Evolutionary conservation across 2,329 filamentous ascomycete genomes (phyloP).

Genomic region (Aspergillus ustus): DNA sequence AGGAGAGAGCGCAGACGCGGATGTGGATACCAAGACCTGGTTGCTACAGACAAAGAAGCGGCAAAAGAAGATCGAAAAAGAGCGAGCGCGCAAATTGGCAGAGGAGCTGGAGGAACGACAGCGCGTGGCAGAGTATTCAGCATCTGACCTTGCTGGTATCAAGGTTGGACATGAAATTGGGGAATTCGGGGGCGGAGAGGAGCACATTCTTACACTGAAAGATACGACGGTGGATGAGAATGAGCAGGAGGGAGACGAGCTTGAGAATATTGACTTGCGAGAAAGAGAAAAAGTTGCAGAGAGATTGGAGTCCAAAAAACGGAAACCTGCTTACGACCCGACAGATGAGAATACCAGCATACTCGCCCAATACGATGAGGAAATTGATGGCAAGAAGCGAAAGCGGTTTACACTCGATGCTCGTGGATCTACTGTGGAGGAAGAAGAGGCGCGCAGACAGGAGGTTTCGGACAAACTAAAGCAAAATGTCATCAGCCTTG

Average conservation of each 20-base stretch:
- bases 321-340: constrained; percentile 85
- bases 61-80: constrained; percentile 82
- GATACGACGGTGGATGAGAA: constrained; percentile 84
- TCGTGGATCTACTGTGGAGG: constrained; percentile 70
- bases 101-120: constrained; percentile 80
- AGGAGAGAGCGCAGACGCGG: constrained; percentile 71
- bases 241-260: constrained; percentile 86
- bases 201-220: constrained; percentile 93
- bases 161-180: constrained; percentile 87
- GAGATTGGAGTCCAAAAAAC: constrained; percentile 84
- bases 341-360: constrained; percentile 72
- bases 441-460: constrained; percentile 60
- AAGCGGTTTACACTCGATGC: constrained; percentile 88
- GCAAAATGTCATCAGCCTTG: constrained; percentile 74
- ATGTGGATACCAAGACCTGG: constrained; percentile 83
- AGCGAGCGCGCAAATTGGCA: constrained; percentile 71
- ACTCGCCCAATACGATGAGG: constrained; percentile 91
- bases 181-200: constrained; percentile 76
- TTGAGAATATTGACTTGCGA: constrained; percentile 56
- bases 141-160: constrained; percentile 84
- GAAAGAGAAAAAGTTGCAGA: constrained; percentile 58
- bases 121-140: constrained; percentile 76
- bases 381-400: constrained; percentile 85
- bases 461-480: constrained; percentile 65
- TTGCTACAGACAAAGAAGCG: constrained; percentile 87